Base-by-base conservation (phyloP, 768 basidiomycete genomes). In the Candolleomyces eurysporus region DNA sequence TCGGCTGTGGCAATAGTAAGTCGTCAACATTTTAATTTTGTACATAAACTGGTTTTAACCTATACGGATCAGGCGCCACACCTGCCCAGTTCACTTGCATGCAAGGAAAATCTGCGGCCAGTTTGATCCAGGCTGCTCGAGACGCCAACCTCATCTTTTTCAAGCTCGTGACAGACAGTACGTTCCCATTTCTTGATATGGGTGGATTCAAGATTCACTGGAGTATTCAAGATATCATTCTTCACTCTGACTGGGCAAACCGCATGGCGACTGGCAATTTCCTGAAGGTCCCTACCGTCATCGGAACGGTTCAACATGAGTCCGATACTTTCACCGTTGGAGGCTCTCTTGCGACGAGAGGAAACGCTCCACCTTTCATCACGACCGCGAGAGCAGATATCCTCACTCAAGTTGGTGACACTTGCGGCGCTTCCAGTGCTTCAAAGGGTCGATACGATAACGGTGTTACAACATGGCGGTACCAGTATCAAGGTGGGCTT, bases 51-150 rank as follows among this genome's bases (percentile, higher is more conserved):
- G 21, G 16, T 11, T 9, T 17, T 58, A 48, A 19, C 46, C 19
- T 32, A 31, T 32, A 31, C 46, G 10, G 26, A 6, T 36, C 57
- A 67, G 66, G 52, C 22, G 61, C 69, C 11, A 65, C 71, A 56
- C 66, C 65, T 26, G 65, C 69, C 16, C 78, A 79, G 52, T 58
- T 78, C 8, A 51, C 68, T 10, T 79, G 78, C 57, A 78, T 78
- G 78, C 69, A 76, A 60, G 62, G 65, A 13, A 69, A 75, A 5
- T 69, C 76, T 14, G 67, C 59, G 59, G 64, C 66, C 10, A 71
- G 63, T 30, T 60, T 79, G n/a, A 39, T 49, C 16, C 72, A 76
- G 55, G 67, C 73, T 57, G 74, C 73, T 0, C 73, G 75, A 1
- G 69, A 73, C 45, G 71, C 61, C 30, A 71, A 71, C 0, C 69